Base-by-base conservation (phyloP, 257 asterid genomes). In the Rubia yunnanensis region DNA sequence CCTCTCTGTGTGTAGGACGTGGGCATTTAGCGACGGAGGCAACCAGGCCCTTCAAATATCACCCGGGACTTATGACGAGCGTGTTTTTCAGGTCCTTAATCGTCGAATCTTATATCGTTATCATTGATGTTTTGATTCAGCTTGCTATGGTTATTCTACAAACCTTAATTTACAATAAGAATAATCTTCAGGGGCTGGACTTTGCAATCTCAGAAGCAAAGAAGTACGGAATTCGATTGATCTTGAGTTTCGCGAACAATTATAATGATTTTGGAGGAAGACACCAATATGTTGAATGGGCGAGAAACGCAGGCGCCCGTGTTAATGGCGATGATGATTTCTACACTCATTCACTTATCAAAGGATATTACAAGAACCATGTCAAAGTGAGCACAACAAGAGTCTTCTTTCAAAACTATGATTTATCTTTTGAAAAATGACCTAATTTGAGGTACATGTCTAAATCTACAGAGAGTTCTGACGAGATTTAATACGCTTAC, bases 11-110 rank as follows among this genome's bases (percentile, higher is more conserved):
- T 83, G 95, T 63, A 67, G 96, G 59, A 81, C 95, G 3, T 88
- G 95, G 96, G 96, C 96, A 35, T 88, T 88, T 56, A 69, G 75
- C 14, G 94, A 88, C 18, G 96, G 91, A 7, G 91, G 85, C 0
- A 73, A 78, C 13, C 49, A 36, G 0, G 80, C 91, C 14, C 82
- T 85, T 22, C 89, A 88, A 30, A 67, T 81, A 2, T 84, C 96
- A 0, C 95, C 95, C 0, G 95, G 92, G 35, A 62, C 62, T 2
- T 86, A 88, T 54, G 83, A 88, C 38, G 96, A 86, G 78, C 81
- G 81, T 4, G 86, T 83, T 10, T 88, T 88, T 66, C 96, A 86
- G 86, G 96, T 83, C 18, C 4, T 4, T 32, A n/a, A n/a, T n/a
- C n/a, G n/a, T n/a, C n/a, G n/a, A n/a, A 1, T 32, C 4, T 17